Conservation (phyloP, 2,329 filamentous ascomycete genomes). For the Ambrosiella xylebori region DNA sequence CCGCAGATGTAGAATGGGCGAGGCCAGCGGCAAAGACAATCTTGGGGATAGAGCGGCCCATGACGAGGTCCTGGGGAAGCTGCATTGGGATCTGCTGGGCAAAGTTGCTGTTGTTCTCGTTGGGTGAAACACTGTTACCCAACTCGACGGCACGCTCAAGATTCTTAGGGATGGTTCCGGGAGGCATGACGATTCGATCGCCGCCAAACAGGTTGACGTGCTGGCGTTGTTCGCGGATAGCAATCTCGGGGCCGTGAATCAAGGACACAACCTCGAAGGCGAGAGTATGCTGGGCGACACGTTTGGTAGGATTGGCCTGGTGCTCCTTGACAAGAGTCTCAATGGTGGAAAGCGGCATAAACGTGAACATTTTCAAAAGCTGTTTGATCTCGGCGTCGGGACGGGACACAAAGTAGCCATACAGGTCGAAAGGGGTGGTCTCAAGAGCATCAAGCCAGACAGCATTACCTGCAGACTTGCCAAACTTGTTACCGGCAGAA, state of each 20-base stretch:
- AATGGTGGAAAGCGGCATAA: constrained; percentile 59
- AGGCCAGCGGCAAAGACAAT: constrained; percentile 45
- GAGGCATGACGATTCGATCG: constrained; percentile 8
- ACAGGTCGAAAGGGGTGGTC: constrained; percentile 72
- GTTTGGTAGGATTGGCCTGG: constrained; percentile 45
- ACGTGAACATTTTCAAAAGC: constrained; percentile 80
- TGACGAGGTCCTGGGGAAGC: constrained; percentile 40
- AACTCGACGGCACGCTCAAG: constrained; percentile 10
- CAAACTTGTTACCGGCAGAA: constrained; percentile 72
- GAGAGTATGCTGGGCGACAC: constrained; percentile 66
- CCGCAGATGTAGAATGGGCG: constrained; percentile 37
- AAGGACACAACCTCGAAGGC: constrained; percentile 69
- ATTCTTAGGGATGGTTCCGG: constrained; percentile 9
- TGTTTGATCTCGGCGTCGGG: constrained; percentile 66
- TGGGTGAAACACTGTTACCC: constrained; percentile 8
- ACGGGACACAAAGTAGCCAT: constrained; percentile 74
- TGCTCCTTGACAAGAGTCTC: constrained; percentile 50
- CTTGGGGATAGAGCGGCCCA: constrained; percentile 35
- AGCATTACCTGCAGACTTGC: constrained; percentile 86
- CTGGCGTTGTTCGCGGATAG: constrained; percentile 40
- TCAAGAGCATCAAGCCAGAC: constrained; percentile 75
- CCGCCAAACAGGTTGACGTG: constrained; percentile 34
- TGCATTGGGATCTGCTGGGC: constrained; percentile 36
- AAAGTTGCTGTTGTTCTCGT: constrained; percentile 24
- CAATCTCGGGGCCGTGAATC: constrained; percentile 52